Percentiles rank a stretch among this genome's conserved stretches.
These are phyloP conservation scores for Edaphochlamys debaryana DNA, from an alignment of 139 green algal species.

Conservation along the genomic window DNA sequence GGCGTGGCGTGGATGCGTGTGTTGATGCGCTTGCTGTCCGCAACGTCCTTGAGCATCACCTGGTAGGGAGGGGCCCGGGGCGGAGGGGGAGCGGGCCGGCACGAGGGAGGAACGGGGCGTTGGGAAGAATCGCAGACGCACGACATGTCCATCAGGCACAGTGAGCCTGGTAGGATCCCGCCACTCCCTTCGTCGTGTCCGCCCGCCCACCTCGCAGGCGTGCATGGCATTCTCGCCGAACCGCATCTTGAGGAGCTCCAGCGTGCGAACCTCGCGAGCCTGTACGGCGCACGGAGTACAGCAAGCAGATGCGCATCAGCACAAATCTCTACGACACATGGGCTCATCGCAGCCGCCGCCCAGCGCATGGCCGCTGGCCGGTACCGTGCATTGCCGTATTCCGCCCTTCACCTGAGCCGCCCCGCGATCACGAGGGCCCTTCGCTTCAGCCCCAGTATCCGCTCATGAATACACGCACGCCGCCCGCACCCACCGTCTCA, in stretches of 20 bases:
- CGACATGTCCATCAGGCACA: too few species aligned
- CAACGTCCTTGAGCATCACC: conserved; percentile 85
- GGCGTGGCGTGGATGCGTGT: conserved; percentile 71
- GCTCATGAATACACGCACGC: not conserved
- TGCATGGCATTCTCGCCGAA: conserved; percentile 90
- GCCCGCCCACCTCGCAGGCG: conserved; percentile 66
- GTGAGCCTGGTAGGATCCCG: too few species aligned
- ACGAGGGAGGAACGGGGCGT: too few species aligned
- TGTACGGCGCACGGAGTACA: not conserved
- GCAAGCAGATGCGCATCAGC: not conserved
- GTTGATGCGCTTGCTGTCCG: conserved; percentile 92
- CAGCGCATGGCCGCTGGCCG: too few species aligned
- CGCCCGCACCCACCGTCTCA: conserved; percentile 24
- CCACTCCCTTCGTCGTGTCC: too few species aligned
- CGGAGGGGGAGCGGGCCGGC: too few species aligned
- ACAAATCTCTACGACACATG: not conserved
- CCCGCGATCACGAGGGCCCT: too few species aligned
- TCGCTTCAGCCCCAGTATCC: too few species aligned
- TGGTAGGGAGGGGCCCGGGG: not conserved
- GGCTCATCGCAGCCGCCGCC: too few species aligned
- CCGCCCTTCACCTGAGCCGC: too few species aligned
- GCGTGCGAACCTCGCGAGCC: conserved; percentile 85
- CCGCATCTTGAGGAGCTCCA: conserved; percentile 96
- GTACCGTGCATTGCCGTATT: too few species aligned
- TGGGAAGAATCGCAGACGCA: too few species aligned